Base-by-base conservation (phyloP, 345 rosid species). In the Eucalyptus victrix region DNA sequence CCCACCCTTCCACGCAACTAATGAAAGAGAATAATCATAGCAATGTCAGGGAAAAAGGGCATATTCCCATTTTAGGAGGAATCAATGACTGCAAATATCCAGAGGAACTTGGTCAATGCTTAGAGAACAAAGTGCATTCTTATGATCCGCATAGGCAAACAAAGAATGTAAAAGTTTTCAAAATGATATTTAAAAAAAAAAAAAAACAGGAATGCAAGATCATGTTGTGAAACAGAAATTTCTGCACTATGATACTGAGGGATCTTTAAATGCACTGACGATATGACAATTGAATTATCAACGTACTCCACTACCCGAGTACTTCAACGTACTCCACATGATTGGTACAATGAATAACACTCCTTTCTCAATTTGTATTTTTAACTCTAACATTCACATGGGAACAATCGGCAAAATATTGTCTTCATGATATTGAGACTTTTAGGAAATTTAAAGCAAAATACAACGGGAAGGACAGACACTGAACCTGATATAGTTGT, bases 1-100 rank as follows among this genome's bases (percentile, higher is more conserved):
- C 99, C 99, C 91, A 97, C 99, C 93, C 99, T 95, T 94, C 99
- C 99, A 87, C 99, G 98, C 94, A 97, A 91, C 99, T 97, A 91
- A 91, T n/a, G 87, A 58, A 88, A 92, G 87, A 26, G 88, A 90
- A 88, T 90, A 51, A 90, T n/a, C 85, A 45, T 88, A 67, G 89
- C 58, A 88, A 88, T 88, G 89, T 88, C 89, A 88, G 85, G 42
- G 6, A 65, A 44, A 88, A 80, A 83, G 45, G n/a, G 44, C 67
- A 80, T 7, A 37, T 80, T 76, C 53, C 69, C 67, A 23, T 32
- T 47, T 88, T 21, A 80, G 87, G 69, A 88, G 85, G 87, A 30
- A 81, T 42, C 28, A 51, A 7, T 47, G 65, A 81, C 53, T 80
- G 69, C 72, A 53, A 30, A 37, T 54, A 65, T 40, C 89, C 83